phyloP scores from a whole-genome alignment of 169 alveolate species.

The Prorocentrum cordatum region DNA sequence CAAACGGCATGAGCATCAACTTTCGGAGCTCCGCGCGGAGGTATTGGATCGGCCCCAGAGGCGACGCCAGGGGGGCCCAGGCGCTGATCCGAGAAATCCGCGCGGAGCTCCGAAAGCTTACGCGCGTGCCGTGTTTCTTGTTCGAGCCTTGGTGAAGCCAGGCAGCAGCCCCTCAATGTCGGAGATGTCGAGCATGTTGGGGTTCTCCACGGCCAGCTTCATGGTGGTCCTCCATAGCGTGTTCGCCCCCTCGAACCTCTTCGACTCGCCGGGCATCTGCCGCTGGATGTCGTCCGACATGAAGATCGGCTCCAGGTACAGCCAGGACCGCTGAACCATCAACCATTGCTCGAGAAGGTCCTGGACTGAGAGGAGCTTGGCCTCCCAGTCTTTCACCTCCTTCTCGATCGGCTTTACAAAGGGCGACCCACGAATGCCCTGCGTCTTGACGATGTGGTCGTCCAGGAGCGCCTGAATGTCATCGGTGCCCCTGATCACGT shows the following conservation, averaged over 20 bases:
- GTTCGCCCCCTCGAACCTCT: constrained; percentile 74
- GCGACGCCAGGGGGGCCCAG: no score
- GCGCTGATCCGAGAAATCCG: no score
- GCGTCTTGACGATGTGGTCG: constrained; percentile 79
- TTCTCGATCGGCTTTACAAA: constrained; percentile 81
- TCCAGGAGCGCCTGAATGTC: constrained; percentile 79
- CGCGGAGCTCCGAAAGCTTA: no score
- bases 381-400: constrained; percentile 75
- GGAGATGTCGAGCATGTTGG: constrained; percentile 57
- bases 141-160: constrained; percentile 32
- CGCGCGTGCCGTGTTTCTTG: no score
- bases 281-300: constrained; percentile 86
- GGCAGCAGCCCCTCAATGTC: constrained; percentile 54
- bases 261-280: constrained; percentile 79
- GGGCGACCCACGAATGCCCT: constrained; percentile 80
- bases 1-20: no score
- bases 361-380: constrained; percentile 23
- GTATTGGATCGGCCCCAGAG: no score
- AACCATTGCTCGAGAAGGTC: constrained; percentile 68
- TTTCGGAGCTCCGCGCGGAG: no score
- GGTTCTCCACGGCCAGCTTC: constrained; percentile 42
- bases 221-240: constrained; percentile 22
- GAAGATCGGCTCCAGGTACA: constrained; percentile 88
- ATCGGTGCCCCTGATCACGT: constrained; percentile 76
- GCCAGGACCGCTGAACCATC: constrained; percentile 77